Evolutionary conservation across 2,329 filamentous ascomycete genomes (phyloP).

Genomic region (Xylaria sp.): DNA sequence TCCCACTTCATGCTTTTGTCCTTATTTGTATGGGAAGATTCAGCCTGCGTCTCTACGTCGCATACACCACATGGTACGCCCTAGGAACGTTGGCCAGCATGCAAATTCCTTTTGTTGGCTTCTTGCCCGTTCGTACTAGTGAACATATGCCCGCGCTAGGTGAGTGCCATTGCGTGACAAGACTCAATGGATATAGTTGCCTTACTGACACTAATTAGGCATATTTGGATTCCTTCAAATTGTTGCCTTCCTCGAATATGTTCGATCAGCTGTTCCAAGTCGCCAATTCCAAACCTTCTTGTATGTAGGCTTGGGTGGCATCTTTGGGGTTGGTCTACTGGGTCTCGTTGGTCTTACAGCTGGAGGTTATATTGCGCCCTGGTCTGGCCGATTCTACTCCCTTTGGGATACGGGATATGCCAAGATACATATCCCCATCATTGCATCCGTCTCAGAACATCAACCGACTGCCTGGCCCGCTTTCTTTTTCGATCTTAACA

Average conservation of each 20-base stretch:
- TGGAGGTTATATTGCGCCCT: slow-evolving; percentile 92
- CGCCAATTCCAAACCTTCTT: slow-evolving; percentile 95
- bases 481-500: slow-evolving; percentile 98
- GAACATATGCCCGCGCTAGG: slow-evolving; percentile 98
- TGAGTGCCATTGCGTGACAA: slow-evolving; percentile 56
- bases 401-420: slow-evolving; percentile 99
- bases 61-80: slow-evolving; percentile 98
- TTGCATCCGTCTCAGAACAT: slow-evolving; percentile 99
- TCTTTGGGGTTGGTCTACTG: slow-evolving; percentile 78
- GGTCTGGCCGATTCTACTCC: slow-evolving; percentile 98
- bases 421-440: slow-evolving; percentile 99
- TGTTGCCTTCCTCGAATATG: slow-evolving; percentile 89
- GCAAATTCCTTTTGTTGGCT: slow-evolving; percentile 99
- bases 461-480: slow-evolving; percentile 99
- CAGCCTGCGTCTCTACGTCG: slow-evolving; percentile 92
- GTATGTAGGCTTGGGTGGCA: slow-evolving; percentile 76
- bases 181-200: neutral
- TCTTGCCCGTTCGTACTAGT: slow-evolving; percentile 94
- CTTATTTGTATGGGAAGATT: slow-evolving; percentile 97
- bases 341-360: slow-evolving; percentile 89
- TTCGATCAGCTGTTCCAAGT: slow-evolving; percentile 87
- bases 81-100: slow-evolving; percentile 96
- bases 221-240: slow-evolving; percentile 97
- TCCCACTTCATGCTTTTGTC: slow-evolving; percentile 93
- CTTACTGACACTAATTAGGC: slow-evolving; percentile 61